Evolutionary conservation across 768 basidiomycete species (phyloP), one percentile per base, ranked within the genome.

Genomic region (Leccinum truebloodii): DNA sequence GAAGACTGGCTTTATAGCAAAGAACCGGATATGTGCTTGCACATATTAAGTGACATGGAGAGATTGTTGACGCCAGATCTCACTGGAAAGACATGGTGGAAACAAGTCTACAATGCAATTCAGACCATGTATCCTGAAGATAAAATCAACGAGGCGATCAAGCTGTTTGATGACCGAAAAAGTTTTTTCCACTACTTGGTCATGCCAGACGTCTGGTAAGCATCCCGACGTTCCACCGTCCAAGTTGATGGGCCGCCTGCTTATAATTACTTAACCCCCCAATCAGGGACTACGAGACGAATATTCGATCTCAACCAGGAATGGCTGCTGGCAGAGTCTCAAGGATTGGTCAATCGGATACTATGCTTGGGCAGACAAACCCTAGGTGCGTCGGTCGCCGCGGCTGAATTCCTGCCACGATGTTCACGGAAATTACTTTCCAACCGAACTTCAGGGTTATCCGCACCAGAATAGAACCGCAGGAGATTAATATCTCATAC

Each of bases 21-120:
- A 35, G 58, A 59, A 54, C 52, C 58, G 9, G 32, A 54, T 6
- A 59, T 54, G 58, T 54, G 58, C 58, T 46, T 59, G 41, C 52
- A 35, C 24, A 59, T 54, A 24, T 35, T 59, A 22, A n/a, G 12
- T 18, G 39, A 54, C 24, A 54, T 59, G 58, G 32, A 59, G 24
- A 46, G 18, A 7, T 18, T 26, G 20, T 35, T 54, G 3, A 24
- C 30, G 18, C 18, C 39, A 9, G 22, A 57, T 50, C 22, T 28
- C 18, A 24, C 46, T 13, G 13, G 34, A 57, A 50, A 22, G 48
- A 35, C 56, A 2, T 14, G 49, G 22, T 57, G 48, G 58, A 32
- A 18, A 34, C 26, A 34, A 54, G 8, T 54, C 24, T 34, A 13
- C 24, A 14, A 9, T 4, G 41, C 52, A 20, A 16, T 46, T 7